Percentiles rank a stretch among this genome's conserved stretches.
These are phyloP conservation scores for Pichia manshurica DNA, from an alignment of 805 yeast species.

Conservation along the genomic window DNA sequence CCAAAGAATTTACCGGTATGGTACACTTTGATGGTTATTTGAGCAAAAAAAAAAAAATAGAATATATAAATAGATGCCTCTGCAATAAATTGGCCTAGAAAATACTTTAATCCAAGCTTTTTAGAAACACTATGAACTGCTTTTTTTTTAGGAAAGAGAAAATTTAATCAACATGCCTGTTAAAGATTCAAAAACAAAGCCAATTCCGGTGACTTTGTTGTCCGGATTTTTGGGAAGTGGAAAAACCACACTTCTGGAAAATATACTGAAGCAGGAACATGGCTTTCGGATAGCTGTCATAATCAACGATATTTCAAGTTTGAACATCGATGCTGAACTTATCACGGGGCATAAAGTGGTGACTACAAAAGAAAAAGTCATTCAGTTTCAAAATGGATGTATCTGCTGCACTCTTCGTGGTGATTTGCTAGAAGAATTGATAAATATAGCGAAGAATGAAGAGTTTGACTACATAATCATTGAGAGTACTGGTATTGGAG, in stretches of 20 bases:
- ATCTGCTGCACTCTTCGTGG: conserved; percentile 45
- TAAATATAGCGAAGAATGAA: conserved; percentile 30
- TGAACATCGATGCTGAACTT: conserved; percentile 39
- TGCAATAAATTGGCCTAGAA: too few relatives aligned
- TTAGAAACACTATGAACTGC: too few relatives aligned
- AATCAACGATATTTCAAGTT: conserved; percentile 39
- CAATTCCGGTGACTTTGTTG: conserved; percentile 41
- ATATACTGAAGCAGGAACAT: conserved; percentile 35
- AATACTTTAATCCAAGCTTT: too few relatives aligned
- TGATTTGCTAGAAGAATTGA: conserved; percentile 40
- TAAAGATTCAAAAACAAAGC: conserved; percentile 13
- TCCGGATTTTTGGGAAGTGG: conserved; percentile 45
- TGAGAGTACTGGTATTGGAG: conserved; percentile 43
- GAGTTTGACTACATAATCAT: conserved; percentile 39
- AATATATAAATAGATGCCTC: too few relatives aligned
- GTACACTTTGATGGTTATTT: too few relatives aligned
- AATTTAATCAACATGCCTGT: neutral
- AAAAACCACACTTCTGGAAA: conserved; percentile 41
- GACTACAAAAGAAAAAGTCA: conserved; percentile 37
- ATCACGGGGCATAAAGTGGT: conserved; percentile 36
- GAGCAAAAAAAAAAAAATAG: too few relatives aligned
- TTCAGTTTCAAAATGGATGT: conserved; percentile 44
- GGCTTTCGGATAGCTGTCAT: conserved; percentile 41
- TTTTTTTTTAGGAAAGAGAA: too few relatives aligned
- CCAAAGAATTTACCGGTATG: too few relatives aligned